Evolutionary conservation across 495 filamentous ascomycete species (phyloP).

Genomic region (Neurospora hispaniola): DNA sequence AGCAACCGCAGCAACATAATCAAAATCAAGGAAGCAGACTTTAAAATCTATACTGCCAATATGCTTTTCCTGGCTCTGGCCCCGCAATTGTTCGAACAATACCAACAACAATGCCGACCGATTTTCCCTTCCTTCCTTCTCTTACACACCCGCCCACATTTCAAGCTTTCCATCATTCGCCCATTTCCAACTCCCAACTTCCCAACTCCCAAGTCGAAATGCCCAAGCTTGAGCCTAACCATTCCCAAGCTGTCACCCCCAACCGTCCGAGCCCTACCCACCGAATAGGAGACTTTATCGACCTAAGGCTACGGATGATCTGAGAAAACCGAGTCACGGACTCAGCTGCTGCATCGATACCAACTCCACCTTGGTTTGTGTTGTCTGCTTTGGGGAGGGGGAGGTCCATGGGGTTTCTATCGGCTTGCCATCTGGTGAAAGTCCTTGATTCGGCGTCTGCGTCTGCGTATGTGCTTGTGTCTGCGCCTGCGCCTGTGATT

Average conservation of each 20-base stretch:
- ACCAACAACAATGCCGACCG: not conserved
- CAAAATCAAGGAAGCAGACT: not conserved
- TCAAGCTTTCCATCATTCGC: not conserved
- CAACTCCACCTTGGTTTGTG: not conserved
- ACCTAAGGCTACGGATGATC: not conserved
- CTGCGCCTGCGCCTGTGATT: not conserved
- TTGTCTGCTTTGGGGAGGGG: not conserved
- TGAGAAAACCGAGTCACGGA: not conserved
- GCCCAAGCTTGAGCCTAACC: not conserved
- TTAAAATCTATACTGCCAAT: not conserved
- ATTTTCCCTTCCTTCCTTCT: not conserved
- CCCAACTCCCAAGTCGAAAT: not conserved
- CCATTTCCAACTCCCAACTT: not conserved
- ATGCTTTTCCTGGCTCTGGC: not conserved
- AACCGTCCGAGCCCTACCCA: not conserved
- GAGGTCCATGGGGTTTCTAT: not conserved
- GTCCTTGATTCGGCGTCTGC: not conserved
- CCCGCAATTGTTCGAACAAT: not conserved
- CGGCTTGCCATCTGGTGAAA: not conserved
- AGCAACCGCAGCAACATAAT: not conserved
- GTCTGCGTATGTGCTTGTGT: not conserved
- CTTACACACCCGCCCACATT: not conserved
- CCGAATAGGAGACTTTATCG: not conserved
- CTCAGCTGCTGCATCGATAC: not conserved
- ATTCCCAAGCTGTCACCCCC: not conserved